Evolutionary conservation across 2,329 filamentous ascomycete genomes (phyloP), one percentile per base, ranked within the genome.

Genomic region (Kalaharituber pfeilii): DNA sequence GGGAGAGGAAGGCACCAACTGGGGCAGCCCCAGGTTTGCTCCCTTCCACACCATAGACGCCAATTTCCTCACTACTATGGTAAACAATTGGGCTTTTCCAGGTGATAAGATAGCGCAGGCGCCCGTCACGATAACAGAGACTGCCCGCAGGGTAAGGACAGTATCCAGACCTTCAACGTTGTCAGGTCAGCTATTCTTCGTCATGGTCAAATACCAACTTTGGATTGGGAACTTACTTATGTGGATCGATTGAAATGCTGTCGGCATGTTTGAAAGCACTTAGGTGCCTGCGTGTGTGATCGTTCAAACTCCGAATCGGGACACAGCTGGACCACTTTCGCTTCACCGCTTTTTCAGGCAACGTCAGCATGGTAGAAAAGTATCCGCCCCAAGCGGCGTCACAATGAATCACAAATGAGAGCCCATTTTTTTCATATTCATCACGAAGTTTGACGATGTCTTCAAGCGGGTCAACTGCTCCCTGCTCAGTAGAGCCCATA

Each of bases 351-450:
- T n/a, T n/a, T n/a, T n/a, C n/a, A n/a, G n/a, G n/a, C n/a, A n/a
- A n/a, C n/a, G n/a, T n/a, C 2, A 74, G 27, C 70, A 73, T 73
- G 0, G 68, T 68, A 25, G 66, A 65, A 53, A 74, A 75, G 53
- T 75, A 75, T 0, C 72, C 72, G 18, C 72, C 72, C 72, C 72
- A 75, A 0, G 72, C 72, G 0, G 71, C 72, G 56, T 74, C 72
- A 0, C 66, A 69, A 52, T 74, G 72, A 7, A 75, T 64, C 0
- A 72, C 54, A 51, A 74, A 0, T 20, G 71, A 73, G 0, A 74
- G 60, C 0, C 72, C 72, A n/a, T 66, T 55, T 2, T 63, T 62
- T 57, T 73, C 70, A 50, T 69, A 70, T 18, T 66, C 60, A 18
- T 67, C 63, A 3, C 72, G 68, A 5, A 73, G 59, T 1, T 62